A percentile compares a stretch with the other conserved stretches of the same genome.
These are phyloP conservation scores for Sclerotinia spermophila DNA, from an alignment of 2,329 filamentous ascomycete genomes.

Conservation along the genomic window DNA sequence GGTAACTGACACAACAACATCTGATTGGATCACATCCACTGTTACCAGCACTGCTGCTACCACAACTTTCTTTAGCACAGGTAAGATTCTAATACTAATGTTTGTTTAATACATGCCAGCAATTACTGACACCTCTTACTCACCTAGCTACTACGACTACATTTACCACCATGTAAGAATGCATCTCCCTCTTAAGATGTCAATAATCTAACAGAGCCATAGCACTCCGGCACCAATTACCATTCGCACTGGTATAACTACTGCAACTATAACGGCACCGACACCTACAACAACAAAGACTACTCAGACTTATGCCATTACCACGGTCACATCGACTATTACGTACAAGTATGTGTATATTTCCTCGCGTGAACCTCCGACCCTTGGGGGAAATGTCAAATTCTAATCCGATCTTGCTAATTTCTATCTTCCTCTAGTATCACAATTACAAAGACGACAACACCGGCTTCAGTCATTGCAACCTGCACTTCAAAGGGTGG, in stretches of 20 bases:
- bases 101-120: too few relatives aligned
- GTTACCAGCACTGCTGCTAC: constrained; percentile 5
- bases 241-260: constrained; percentile 2
- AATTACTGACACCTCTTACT: background rate
- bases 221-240: constrained; percentile 16
- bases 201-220: background rate
- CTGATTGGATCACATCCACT: constrained; percentile 17
- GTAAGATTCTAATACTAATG: background rate
- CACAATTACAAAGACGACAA: constrained; percentile 13
- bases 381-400: background rate
- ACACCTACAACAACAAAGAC: constrained; percentile 12
- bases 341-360: constrained; percentile 11
- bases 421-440: background rate
- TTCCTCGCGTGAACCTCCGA: background rate
- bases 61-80: constrained; percentile 14
- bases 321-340: constrained; percentile 2
- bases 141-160: constrained; percentile 6
- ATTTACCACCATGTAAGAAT: constrained; percentile 8
- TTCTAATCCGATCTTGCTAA: background rate
- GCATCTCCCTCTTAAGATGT: background rate
- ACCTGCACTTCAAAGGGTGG: constrained; percentile 12
- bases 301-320: background rate
- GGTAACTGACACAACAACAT: constrained; percentile 8
- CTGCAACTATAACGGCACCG: constrained; percentile 9
- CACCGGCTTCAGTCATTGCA: constrained; percentile 6